phyloP scores from a whole-genome alignment of 1,284 basidiomycete genomes.

The Microbotryum intermedium region DNA sequence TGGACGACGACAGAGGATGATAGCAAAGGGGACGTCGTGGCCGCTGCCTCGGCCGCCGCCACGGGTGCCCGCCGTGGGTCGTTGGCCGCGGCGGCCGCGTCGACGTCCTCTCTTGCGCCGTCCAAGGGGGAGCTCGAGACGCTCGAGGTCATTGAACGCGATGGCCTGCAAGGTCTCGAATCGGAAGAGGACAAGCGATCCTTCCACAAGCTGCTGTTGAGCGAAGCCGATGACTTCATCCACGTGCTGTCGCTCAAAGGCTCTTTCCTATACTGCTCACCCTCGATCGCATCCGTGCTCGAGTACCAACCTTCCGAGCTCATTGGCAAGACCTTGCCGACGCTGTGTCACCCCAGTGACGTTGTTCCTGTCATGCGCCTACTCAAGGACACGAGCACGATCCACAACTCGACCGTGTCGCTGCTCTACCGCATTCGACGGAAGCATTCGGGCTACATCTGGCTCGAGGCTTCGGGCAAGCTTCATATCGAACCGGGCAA shows the following conservation, averaged over 20 bases:
- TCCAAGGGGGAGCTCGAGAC: conserved; percentile 44
- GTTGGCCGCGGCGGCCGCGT: conserved; percentile 7
- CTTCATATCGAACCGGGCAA: conserved; percentile 80
- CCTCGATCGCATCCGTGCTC: conserved; percentile 61
- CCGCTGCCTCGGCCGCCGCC: background rate
- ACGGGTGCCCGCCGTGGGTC: background rate
- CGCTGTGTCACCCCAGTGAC: conserved; percentile 76
- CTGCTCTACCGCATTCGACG: conserved; percentile 65
- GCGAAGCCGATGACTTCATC: conserved; percentile 57
- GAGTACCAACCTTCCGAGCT: conserved; percentile 74
- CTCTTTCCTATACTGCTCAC: conserved; percentile 83
- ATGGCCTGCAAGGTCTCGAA: conserved; percentile 10
- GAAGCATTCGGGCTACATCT: conserved; percentile 60
- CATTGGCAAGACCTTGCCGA: conserved; percentile 64
- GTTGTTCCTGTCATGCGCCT: conserved; percentile 84
- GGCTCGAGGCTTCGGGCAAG: conserved; percentile 77
- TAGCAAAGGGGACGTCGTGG: background rate
- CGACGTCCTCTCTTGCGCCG: conserved; percentile 26
- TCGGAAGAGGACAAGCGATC: conserved; percentile 20
- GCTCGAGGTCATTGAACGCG: conserved; percentile 35
- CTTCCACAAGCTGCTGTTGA: conserved; percentile 56
- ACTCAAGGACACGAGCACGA: conserved; percentile 61
- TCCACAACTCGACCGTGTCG: conserved; percentile 49
- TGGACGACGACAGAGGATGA: background rate
- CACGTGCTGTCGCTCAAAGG: conserved; percentile 89